A percentile compares a stretch with the other conserved stretches of the same genome.
These are phyloP conservation scores for Alternaria gansuensis DNA, from an alignment of 2,329 filamentous ascomycete species.

Conservation along the genomic window DNA sequence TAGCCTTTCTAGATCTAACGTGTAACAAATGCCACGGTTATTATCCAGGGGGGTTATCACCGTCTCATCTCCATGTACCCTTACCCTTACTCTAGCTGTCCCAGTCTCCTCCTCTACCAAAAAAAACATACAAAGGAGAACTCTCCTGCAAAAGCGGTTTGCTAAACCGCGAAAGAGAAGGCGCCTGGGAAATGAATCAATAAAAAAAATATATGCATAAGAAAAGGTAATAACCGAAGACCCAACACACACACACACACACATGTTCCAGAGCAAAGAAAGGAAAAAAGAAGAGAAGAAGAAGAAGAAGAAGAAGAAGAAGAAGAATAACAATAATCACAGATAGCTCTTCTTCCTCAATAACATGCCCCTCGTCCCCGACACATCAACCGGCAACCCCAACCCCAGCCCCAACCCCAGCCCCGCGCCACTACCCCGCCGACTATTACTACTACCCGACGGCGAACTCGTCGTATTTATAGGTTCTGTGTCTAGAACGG, in stretches of 20 bases:
- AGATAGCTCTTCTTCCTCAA: constrained; percentile 35
- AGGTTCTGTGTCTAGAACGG: constrained; percentile 1
- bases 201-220: constrained; percentile 8
- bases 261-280: not conserved
- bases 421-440: constrained; percentile 27
- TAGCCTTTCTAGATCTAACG: not conserved
- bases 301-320: not conserved
- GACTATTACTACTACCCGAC: constrained; percentile 26
- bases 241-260: not conserved
- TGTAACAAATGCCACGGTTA: not conserved
- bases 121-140: not conserved
- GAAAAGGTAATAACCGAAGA: not conserved
- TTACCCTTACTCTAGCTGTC: not conserved
- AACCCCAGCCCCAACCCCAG: constrained; percentile 1
- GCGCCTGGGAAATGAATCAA: not conserved
- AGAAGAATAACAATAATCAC: not conserved
- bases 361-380: constrained; percentile 46
- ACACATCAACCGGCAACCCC: constrained; percentile 38
- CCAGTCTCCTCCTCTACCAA: not conserved
- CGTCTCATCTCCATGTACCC: not conserved
- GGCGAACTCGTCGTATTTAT: constrained; percentile 5
- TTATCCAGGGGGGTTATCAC: not conserved
- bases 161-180: not conserved
- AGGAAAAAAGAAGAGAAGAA: not conserved
- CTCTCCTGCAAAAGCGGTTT: not conserved